Conservation (phyloP, 176 grass and related monocot species). For the Chloris gayana region DNA sequence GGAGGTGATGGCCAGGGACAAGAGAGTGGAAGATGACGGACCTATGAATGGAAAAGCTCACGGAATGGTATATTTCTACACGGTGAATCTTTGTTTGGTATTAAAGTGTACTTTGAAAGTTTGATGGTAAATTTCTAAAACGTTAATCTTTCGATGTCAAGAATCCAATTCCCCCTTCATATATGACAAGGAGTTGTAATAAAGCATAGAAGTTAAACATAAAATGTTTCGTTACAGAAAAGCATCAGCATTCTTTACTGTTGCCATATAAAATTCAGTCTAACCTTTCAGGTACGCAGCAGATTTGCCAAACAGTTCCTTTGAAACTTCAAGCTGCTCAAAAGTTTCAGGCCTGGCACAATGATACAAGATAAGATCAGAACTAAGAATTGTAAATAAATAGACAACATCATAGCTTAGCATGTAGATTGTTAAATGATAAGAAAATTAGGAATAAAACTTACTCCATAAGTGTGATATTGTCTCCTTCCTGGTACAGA, state of each 20-base stretch:
- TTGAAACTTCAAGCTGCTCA: conserved; percentile 92
- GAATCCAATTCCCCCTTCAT: too few species aligned
- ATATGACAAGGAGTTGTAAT: background rate
- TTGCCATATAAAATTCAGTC: conserved; percentile 22
- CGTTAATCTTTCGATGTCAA: too few species aligned
- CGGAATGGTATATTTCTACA: too few species aligned
- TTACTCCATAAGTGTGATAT: conserved; percentile 88
- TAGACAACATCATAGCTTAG: conserved; percentile 1
- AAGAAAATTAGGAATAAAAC: conserved; percentile 47
- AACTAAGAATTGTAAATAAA: conserved; percentile 2
- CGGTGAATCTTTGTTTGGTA: too few species aligned
- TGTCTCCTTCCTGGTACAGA: conserved; percentile 87
- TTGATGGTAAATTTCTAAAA: too few species aligned
- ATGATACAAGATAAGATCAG: conserved; percentile 26
- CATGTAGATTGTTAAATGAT: conserved; percentile 18
- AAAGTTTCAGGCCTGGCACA: conserved; percentile 77
- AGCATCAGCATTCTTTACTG: background rate
- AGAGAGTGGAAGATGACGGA: too few species aligned
- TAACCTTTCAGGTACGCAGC: conserved; percentile 78
- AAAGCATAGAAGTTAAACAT: background rate
- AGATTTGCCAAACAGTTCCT: conserved; percentile 90
- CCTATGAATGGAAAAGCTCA: too few species aligned
- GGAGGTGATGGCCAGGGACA: too few species aligned
- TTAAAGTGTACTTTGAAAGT: too few species aligned
- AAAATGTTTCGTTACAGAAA: background rate